A percentile compares a stretch with the other conserved stretches of the same genome.
phyloP scores from a whole-genome alignment of 2,329 filamentous ascomycete species.

The Phialophora chinensis region DNA sequence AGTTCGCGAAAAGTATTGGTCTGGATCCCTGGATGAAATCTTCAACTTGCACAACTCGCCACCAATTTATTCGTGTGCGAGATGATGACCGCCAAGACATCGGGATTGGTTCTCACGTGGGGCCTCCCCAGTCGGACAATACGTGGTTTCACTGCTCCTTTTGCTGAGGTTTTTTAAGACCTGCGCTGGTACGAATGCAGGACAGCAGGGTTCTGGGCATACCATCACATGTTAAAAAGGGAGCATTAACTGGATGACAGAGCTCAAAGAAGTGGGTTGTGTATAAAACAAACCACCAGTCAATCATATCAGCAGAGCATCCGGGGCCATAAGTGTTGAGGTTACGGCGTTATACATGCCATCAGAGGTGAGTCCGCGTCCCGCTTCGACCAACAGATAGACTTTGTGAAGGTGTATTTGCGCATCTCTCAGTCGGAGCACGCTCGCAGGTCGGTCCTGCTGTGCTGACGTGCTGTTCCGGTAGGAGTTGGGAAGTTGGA shows the following conservation, averaged over 20 bases:
- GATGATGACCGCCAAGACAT: slow-evolving; percentile 11
- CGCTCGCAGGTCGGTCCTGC: slow-evolving; percentile 1
- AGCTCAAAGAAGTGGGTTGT: not conserved
- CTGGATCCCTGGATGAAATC: slow-evolving; percentile 1
- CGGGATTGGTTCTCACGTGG: not conserved
- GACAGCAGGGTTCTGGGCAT: not conserved
- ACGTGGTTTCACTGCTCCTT: not conserved
- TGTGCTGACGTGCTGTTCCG: slow-evolving; percentile 1
- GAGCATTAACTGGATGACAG: not conserved
- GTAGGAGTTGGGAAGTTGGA: not conserved
- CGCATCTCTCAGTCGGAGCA: slow-evolving; percentile 5
- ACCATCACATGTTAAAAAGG: not conserved
- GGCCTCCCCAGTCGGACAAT: not conserved
- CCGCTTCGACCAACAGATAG: not conserved
- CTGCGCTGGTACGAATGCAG: not conserved
- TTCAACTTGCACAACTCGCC: slow-evolving; percentile 8
- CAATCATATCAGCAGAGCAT: slow-evolving; percentile 19
- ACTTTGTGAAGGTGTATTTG: not conserved
- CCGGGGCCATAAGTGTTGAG: slow-evolving; percentile 30
- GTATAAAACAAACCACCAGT: slow-evolving; percentile 32
- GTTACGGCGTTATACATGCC: slow-evolving; percentile 33
- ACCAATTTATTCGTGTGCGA: slow-evolving; percentile 1
- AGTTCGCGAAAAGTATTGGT: not conserved
- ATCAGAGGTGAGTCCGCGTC: slow-evolving; percentile 9
- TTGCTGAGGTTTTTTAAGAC: too few relatives aligned